A percentile compares a stretch with the other conserved stretches of the same genome.
Conservation (phyloP, 1,284 basidiomycete species). For the Boletus semigastroideus region DNA sequence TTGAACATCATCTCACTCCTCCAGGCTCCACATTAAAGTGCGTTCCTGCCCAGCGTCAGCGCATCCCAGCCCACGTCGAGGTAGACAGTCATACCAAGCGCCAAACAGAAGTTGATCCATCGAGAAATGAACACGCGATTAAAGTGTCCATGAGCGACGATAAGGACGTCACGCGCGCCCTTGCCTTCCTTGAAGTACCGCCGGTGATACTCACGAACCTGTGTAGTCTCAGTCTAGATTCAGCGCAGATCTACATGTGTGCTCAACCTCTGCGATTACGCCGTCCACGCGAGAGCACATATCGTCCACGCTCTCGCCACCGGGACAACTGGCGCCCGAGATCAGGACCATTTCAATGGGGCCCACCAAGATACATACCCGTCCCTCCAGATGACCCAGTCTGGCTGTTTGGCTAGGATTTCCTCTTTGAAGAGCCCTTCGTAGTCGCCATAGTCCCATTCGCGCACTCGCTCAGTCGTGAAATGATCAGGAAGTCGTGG, state of each 20-base stretch:
- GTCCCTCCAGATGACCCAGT: slow-evolving; percentile 82
- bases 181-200: slow-evolving; percentile 66
- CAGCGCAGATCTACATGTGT: neutral
- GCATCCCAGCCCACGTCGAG: neutral
- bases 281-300: slow-evolving; percentile 79
- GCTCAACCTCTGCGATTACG: slow-evolving; percentile 63
- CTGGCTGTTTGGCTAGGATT: slow-evolving; percentile 65
- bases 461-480: slow-evolving; percentile 65
- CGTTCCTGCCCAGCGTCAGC: slow-evolving; percentile 47
- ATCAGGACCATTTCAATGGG: neutral
- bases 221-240: slow-evolving; percentile 6
- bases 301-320: slow-evolving; percentile 79
- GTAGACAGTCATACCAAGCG: slow-evolving; percentile 48
- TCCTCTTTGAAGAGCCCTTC: slow-evolving; percentile 79
- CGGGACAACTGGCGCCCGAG: slow-evolving; percentile 63
- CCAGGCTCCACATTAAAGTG: slow-evolving; percentile 81
- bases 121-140: slow-evolving; percentile 80
- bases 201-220: slow-evolving; percentile 78
- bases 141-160: slow-evolving; percentile 84
- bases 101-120: slow-evolving; percentile 72
- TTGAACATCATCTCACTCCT: slow-evolving; percentile 50
- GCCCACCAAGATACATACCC: slow-evolving; percentile 49
- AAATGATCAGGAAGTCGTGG: slow-evolving; percentile 50
- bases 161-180: slow-evolving; percentile 68
- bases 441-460: slow-evolving; percentile 93